Percentiles rank a stretch among this genome's conserved stretches.
phyloP scores from a whole-genome alignment of 306 rosid species.

The Chamaecrista fasciculata region DNA sequence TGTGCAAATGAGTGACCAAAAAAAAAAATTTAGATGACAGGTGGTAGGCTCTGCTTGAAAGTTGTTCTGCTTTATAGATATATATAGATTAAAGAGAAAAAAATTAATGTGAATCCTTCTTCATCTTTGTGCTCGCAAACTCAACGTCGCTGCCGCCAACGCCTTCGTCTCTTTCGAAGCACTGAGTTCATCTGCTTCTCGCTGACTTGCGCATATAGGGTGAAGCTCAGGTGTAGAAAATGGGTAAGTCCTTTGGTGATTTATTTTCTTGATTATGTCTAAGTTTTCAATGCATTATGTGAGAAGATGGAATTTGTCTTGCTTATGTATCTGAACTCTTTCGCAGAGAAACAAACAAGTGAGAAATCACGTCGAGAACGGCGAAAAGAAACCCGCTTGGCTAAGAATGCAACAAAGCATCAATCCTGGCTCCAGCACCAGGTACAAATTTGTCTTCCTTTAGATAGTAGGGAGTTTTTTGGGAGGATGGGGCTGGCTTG shows the following conservation, averaged over 20 bases:
- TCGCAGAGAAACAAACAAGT: conserved; percentile 26
- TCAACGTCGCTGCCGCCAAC: too few relatives aligned
- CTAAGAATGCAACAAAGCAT: conserved; percentile 48
- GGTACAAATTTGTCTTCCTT: conserved; percentile 29
- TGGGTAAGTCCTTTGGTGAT: conserved; percentile 14
- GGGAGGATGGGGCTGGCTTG: not conserved
- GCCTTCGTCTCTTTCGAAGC: too few relatives aligned
- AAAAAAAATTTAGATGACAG: too few relatives aligned
- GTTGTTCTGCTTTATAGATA: too few relatives aligned
- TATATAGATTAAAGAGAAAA: too few relatives aligned
- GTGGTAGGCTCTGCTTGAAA: too few relatives aligned
- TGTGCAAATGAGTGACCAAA: too few relatives aligned
- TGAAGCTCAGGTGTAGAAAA: not conserved
- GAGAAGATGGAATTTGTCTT: not conserved
- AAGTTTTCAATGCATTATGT: not conserved
- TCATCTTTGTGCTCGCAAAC: too few relatives aligned
- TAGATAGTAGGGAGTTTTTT: not conserved
- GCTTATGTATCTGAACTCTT: not conserved
- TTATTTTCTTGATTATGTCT: not conserved
- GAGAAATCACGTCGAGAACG: conserved; percentile 63
- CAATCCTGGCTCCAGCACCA: conserved; percentile 56
- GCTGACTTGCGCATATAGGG: too few relatives aligned
- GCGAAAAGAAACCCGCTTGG: conserved; percentile 65
- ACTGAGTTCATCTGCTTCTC: too few relatives aligned
- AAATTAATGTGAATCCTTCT: too few relatives aligned